Conservation (phyloP, 371 early-diverging fungal genomes). For the Capniomyces stellatus region DNA sequence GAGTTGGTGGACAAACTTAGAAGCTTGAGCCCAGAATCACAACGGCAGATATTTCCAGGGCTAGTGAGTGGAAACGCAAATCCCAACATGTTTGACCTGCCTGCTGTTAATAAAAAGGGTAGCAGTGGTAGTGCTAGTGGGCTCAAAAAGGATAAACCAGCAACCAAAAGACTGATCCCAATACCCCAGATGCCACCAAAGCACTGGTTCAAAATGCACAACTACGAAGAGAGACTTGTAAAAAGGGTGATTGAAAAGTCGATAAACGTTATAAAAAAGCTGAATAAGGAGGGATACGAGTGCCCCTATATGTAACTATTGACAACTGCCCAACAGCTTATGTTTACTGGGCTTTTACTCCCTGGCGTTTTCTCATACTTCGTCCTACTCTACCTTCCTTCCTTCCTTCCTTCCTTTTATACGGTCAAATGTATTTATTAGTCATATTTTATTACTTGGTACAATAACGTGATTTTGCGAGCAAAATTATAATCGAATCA, state of each 20-base stretch:
- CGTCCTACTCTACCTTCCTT: too few species aligned
- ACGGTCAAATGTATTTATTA: too few species aligned
- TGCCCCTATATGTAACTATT: conserved; percentile 17
- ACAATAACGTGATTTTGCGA: too few species aligned
- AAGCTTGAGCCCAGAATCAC: conserved; percentile 1
- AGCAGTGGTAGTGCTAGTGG: neutral
- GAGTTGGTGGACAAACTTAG: neutral
- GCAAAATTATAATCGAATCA: too few species aligned
- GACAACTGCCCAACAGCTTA: too few species aligned
- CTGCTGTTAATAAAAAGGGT: neutral
- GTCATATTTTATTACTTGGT: too few species aligned
- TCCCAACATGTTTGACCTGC: conserved; percentile 2
- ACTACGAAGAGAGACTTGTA: conserved; percentile 12
- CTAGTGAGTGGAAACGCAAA: conserved; percentile 1
- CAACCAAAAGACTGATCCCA: conserved; percentile 9
- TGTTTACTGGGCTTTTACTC: too few species aligned
- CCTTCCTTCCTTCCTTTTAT: too few species aligned
- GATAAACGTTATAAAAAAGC: conserved; percentile 12
- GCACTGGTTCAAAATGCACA: conserved; percentile 19
- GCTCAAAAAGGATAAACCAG: neutral
- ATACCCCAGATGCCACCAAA: conserved; percentile 12
- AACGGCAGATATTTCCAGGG: conserved; percentile 7
- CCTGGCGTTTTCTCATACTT: too few species aligned
- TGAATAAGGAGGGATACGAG: conserved; percentile 22
- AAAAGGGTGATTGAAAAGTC: conserved; percentile 9